Base-by-base conservation (phyloP, 2,329 filamentous ascomycete genomes). In the Colletotrichum falcatum region DNA sequence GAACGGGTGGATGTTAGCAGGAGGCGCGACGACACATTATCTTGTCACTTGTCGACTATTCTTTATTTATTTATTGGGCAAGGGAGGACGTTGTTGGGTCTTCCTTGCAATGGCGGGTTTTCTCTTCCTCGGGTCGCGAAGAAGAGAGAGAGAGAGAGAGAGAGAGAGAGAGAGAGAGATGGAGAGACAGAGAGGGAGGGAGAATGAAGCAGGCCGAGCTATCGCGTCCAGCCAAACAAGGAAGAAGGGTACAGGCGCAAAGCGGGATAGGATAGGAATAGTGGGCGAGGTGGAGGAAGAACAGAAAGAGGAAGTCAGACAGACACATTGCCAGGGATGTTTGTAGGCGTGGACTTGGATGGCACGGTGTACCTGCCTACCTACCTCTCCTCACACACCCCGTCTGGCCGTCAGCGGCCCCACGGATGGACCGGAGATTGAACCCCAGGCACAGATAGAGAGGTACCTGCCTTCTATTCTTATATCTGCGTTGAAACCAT, bases 401-500 rank as follows among this genome's bases (percentile, higher is more conserved):
- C 9, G 39, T 42, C 42, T 20, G 42, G 42, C 39, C n/a, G n/a
- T n/a, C 58, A 35, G 63, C 30, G 51, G 53, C 53, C 7, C 20
- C 62, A 66, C 67, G 67, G 67, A 70, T 66, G 67, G 39, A 67
- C 67, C 63, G 67, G 67, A 70, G 63, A 70, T 61, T 70, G 67
- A 51, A 35, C 7, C 33, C 16, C 30, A 30, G 26, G 33, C 30
- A 28, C 44, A 1, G 30, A 51, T 61, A 61, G 59, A 28, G 23
- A 2, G 33, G 3, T 51, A 61, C 59, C 18, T 48, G 7, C 0
- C 2, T 18, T 1, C 12, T 9, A 2, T 16, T 2, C n/a, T 2
- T 1, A 1, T 7, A 7, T 12, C 28, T 9, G 5, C 26, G 1
- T 7, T 12, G 5, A 6, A 11, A 18, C 5, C 42, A 26, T 39